Conservation (phyloP, 352 stramenopile genomes). For the Pythium volutum region DNA sequence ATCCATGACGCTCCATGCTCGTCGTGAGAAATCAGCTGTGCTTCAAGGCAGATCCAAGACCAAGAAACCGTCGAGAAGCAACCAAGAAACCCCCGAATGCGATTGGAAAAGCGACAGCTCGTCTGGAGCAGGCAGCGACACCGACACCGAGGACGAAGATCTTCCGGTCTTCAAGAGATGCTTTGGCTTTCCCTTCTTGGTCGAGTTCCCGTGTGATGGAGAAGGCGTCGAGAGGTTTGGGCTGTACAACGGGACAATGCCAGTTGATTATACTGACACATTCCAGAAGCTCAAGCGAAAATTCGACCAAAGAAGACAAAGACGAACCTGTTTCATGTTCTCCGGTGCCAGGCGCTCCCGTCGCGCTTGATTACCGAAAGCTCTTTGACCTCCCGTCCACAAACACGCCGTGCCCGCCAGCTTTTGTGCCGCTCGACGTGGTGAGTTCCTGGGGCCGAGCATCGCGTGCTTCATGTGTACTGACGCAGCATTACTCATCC, state of each 20-base stretch:
- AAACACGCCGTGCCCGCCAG: not conserved
- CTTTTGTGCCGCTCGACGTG: not conserved
- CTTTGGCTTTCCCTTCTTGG: not conserved
- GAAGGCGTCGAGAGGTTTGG: not conserved
- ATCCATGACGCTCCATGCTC: conserved; percentile 11
- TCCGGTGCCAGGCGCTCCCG: not conserved
- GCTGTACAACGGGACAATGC: not conserved
- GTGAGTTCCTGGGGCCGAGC: not conserved
- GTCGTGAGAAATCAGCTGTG: not conserved
- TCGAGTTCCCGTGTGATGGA: conserved; percentile 9
- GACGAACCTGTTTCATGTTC: not conserved
- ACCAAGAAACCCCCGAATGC: conserved; percentile 4
- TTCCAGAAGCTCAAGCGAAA: not conserved
- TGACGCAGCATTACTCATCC: not conserved
- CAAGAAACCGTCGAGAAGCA: conserved; percentile 2
- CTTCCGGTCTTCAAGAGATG: conserved; percentile 7
- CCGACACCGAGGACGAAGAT: conserved; percentile 16
- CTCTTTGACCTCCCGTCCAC: not conserved
- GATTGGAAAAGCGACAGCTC: conserved; percentile 2
- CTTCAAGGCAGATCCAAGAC: not conserved
- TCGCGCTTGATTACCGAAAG: conserved; percentile 9
- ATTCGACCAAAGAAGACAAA: not conserved
- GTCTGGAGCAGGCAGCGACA: conserved; percentile 3
- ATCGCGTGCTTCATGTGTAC: not conserved
- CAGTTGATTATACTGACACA: not conserved